Evolutionary conservation across 441 rosid species (phyloP).

Genomic region (Sinapis alba): DNA sequence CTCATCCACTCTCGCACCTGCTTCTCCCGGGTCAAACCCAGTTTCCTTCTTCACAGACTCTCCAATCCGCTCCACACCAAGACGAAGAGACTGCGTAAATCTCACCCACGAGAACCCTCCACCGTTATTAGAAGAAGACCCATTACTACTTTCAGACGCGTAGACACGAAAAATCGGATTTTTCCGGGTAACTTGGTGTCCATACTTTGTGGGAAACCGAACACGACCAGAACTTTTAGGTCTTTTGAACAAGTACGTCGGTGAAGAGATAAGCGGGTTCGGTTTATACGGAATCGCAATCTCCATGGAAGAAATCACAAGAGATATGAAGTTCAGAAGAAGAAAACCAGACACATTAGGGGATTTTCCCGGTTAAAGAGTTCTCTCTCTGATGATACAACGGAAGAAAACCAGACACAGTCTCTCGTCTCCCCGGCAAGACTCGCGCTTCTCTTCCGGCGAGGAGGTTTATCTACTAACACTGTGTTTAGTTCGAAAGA

Average conservation of each 20-base stretch:
- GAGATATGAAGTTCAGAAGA: background rate
- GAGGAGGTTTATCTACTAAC: constrained; percentile 38
- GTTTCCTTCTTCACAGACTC: constrained; percentile 71
- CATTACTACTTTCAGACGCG: constrained; percentile 51
- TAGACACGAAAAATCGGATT: constrained; percentile 44
- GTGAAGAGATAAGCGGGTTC: constrained; percentile 49
- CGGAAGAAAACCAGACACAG: background rate
- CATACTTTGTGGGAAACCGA: constrained; percentile 42
- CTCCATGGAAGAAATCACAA: constrained; percentile 36
- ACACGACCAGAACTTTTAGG: constrained; percentile 32
- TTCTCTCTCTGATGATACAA: background rate
- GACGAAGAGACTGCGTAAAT: constrained; percentile 48
- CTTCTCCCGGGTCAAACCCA: constrained; percentile 63
- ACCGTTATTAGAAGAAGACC: constrained; percentile 41
- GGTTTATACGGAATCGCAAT: constrained; percentile 41
- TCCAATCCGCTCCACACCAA: constrained; percentile 60
- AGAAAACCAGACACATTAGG: constrained; percentile 11
- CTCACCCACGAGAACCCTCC: constrained; percentile 67
- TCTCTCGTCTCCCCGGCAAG: constrained; percentile 27
- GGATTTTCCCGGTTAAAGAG: background rate
- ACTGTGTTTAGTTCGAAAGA: background rate
- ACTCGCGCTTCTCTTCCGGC: constrained; percentile 19
- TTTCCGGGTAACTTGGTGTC: constrained; percentile 37
- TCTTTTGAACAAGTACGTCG: constrained; percentile 29
- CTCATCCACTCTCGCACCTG: constrained; percentile 51